A percentile compares a stretch with the other conserved stretches of the same genome.
phyloP scores from a whole-genome alignment of 768 basidiomycete genomes.

The Xerocomellus chrysenteron region DNA sequence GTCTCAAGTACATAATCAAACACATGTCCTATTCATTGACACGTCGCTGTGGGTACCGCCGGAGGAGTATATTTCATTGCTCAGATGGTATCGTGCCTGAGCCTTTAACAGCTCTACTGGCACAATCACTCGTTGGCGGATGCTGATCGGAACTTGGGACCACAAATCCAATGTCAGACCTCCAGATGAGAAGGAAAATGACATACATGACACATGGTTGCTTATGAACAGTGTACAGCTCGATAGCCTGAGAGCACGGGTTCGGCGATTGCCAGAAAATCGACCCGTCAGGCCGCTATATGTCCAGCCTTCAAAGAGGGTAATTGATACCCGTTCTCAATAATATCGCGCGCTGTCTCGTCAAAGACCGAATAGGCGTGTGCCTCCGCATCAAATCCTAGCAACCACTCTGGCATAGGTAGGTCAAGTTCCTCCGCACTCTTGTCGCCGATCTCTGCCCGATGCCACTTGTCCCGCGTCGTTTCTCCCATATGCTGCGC shows the following conservation, averaged over 20 bases:
- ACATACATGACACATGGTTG: constrained; percentile 10
- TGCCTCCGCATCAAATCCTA: constrained; percentile 28
- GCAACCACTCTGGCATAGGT: constrained; percentile 30
- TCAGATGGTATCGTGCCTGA: constrained; percentile 4
- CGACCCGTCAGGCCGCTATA: constrained; percentile 4
- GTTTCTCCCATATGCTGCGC: constrained; percentile 26
- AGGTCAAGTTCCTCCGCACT: constrained; percentile 11
- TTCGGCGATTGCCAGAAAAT: constrained; percentile 12
- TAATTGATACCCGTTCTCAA: constrained; percentile 24
- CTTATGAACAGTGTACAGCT: constrained; percentile 6
- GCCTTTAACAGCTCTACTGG: constrained; percentile 1
- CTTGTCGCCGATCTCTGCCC: constrained; percentile 15
- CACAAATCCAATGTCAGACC: constrained; percentile 1
- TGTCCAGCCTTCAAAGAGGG: constrained; percentile 12
- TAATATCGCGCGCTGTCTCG: constrained; percentile 19
- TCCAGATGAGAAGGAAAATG: constrained; percentile 13
- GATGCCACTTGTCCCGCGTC: constrained; percentile 26
- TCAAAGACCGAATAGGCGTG: constrained; percentile 24
- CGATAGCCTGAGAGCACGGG: neutral
- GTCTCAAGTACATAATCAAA: constrained; percentile 12
- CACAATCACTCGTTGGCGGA: constrained; percentile 18
- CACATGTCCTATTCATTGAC: neutral
- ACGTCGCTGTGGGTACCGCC: neutral
- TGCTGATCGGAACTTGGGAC: constrained; percentile 22
- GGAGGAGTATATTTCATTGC: constrained; percentile 11